phyloP scores from a whole-genome alignment of 2,329 filamentous ascomycete species.

The Pseudogymnoascus sp. region DNA sequence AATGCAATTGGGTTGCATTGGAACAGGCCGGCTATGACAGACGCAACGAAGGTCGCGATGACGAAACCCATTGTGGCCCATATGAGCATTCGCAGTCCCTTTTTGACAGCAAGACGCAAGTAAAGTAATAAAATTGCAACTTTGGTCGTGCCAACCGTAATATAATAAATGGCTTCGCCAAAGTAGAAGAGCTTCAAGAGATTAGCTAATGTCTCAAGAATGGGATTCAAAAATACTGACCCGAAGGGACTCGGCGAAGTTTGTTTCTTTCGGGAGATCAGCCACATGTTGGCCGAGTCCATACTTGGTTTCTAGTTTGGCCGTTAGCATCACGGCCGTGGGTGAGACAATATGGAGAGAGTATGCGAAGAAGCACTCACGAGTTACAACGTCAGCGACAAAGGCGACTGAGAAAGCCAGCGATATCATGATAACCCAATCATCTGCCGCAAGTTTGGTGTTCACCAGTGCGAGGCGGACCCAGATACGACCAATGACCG shows the following conservation, averaged over 20 bases:
- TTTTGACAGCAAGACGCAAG: conserved; percentile 3
- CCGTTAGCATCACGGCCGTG: neutral
- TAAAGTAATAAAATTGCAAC: neutral
- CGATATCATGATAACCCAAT: conserved; percentile 2
- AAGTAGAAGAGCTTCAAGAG: neutral
- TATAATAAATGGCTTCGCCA: conserved; percentile 1
- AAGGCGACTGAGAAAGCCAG: conserved; percentile 4
- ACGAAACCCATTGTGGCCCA: conserved; percentile 2
- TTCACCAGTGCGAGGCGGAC: neutral
- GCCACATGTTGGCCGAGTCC: neutral
- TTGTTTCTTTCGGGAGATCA: conserved; percentile 2
- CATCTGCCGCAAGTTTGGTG: neutral
- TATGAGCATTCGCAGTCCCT: neutral
- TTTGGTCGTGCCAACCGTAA: conserved; percentile 4
- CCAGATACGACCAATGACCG: neutral
- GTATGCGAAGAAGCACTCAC: neutral
- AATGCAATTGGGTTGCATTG: conserved; percentile 24
- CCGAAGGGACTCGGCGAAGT: conserved; percentile 4
- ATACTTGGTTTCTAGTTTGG: neutral
- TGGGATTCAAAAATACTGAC: neutral
- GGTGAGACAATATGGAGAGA: neutral
- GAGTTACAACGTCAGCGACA: neutral
- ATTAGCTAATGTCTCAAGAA: neutral
- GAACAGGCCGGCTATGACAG: conserved; percentile 17
- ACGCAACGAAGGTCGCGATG: conserved; percentile 11